phyloP scores from a whole-genome alignment of 1,139 yeast species.

The Geotrichum bryndzae region DNA sequence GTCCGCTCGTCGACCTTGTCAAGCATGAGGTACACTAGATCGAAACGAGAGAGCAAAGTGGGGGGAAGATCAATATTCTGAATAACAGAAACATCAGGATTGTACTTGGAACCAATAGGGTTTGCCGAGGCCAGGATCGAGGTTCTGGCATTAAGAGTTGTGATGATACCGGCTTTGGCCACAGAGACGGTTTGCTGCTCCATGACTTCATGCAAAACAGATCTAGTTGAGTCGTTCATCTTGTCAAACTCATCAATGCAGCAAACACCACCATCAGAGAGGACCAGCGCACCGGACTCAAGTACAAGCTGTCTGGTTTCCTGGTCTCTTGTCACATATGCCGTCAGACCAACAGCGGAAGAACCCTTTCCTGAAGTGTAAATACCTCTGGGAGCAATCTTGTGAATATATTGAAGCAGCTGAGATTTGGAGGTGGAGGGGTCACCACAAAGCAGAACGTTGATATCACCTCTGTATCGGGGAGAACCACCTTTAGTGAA shows the following conservation, averaged over 20 bases:
- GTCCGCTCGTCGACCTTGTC: slow-evolving; percentile 85
- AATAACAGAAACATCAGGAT: slow-evolving; percentile 88
- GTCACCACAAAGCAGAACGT: slow-evolving; percentile 88
- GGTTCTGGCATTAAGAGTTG: slow-evolving; percentile 93
- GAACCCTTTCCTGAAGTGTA: slow-evolving; percentile 98
- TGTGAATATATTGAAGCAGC: slow-evolving; percentile 86
- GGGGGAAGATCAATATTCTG: slow-evolving; percentile 95
- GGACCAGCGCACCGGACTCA: slow-evolving; percentile 93
- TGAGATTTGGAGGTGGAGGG: slow-evolving; percentile 98
- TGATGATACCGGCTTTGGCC: slow-evolving; percentile 96
- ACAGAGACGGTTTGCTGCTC: slow-evolving; percentile 97
- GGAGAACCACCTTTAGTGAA: slow-evolving; percentile 78
- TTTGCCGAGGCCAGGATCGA: slow-evolving; percentile 94
- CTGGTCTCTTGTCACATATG: slow-evolving; percentile 88
- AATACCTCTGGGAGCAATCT: slow-evolving; percentile 95
- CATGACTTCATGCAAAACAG: slow-evolving; percentile 97
- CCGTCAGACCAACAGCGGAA: slow-evolving; percentile 97
- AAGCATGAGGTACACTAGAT: slow-evolving; percentile 80
- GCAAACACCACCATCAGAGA: slow-evolving; percentile 97
- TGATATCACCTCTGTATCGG: slow-evolving; percentile 91
- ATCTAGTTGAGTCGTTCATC: slow-evolving; percentile 90
- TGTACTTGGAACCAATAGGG: slow-evolving; percentile 94
- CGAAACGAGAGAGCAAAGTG: slow-evolving; percentile 88
- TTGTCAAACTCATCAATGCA: slow-evolving; percentile 98
- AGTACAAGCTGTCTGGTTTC: slow-evolving; percentile 90